These are phyloP conservation scores for Fusarium abutilonis DNA, from an alignment of 2,329 filamentous ascomycete species.

Conservation along the genomic window DNA sequence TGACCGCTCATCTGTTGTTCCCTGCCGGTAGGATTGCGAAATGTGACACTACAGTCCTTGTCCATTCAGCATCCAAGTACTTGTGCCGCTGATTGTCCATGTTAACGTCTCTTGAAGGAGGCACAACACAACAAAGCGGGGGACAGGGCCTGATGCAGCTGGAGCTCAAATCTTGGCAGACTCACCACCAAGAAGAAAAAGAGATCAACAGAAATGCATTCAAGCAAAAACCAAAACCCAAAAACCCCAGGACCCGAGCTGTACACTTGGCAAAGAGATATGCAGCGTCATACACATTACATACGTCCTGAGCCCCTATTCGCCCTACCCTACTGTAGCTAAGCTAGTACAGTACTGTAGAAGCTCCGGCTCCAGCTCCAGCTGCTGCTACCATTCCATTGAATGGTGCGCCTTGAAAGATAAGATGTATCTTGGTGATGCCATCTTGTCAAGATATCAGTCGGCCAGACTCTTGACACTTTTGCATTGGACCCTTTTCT, in stretches of 20 bases:
- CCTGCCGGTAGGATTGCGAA: slow-evolving; percentile 10
- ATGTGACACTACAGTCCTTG: slow-evolving; percentile 17
- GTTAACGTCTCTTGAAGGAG: background rate
- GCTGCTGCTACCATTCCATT: background rate
- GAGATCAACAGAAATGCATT: slow-evolving; percentile 5
- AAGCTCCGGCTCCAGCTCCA: too few relatives aligned
- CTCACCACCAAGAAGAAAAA: slow-evolving; percentile 2
- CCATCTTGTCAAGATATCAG: slow-evolving; percentile 38
- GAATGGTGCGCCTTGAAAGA: slow-evolving; percentile 32
- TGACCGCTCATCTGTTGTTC: background rate
- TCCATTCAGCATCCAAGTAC: slow-evolving; percentile 10
- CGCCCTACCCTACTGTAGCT: slow-evolving; percentile 13
- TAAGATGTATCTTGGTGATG: slow-evolving; percentile 41
- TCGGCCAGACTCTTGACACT: slow-evolving; percentile 7
- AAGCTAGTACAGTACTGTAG: background rate
- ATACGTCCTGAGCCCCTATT: slow-evolving; percentile 22
- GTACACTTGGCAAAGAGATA: background rate
- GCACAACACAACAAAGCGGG: too few relatives aligned
- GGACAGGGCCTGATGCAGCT: too few relatives aligned
- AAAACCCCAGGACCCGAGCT: slow-evolving; percentile 6
- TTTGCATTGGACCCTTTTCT: slow-evolving; percentile 2
- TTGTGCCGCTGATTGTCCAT: background rate
- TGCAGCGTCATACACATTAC: slow-evolving; percentile 45
- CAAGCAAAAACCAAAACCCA: background rate
- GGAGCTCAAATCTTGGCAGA: background rate